Base-by-base conservation (phyloP, 345 rosid genomes). In the Aquilaria sinensis region DNA sequence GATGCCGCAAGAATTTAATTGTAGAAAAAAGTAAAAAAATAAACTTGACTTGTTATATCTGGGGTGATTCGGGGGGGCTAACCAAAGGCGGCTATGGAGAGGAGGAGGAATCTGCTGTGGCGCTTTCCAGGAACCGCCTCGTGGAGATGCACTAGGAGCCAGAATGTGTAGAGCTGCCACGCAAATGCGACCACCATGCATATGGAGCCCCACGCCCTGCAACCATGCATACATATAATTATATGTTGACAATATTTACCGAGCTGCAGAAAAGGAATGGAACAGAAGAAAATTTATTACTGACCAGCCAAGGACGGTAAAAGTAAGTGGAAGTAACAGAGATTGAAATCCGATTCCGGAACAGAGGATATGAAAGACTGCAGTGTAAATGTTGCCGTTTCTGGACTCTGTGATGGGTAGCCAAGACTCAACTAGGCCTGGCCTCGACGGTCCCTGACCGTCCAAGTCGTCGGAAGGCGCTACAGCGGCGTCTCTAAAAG, bases 401-500 rank as follows among this genome's bases (percentile, higher is more conserved):
- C 83, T 77, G 0, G 87, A 82, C 58, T 79, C 82, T 0, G 87
- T 82, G 16, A 79, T 59, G 4, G 87, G 87, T 10, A 82, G 82
- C 81, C 82, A 82, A 10, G 58, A 51, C 2, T 81, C 86, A 13
- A 32, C 11, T 57, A 58, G 72, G 41, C 16, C 34, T 1, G 6
- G 10, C 33, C 7, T 37, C 3, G 43, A 37, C 23, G 23, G 23
- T 1, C 1, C 23, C 23, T 23, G 23, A 23, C 23, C 1, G 23
- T 23, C 23, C 23, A 23, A 23, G 23, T 23, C 23, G 23, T 23
- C 23, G 23, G 23, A 23, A 23, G 23, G 23, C 0, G 23, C 23
- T 23, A 23, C 23, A 1, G 23, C 23, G 23, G 23, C 23, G 23
- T 23, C 23, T 23, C 23, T 23, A 23, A 23, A 23, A 23, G 23